Evolutionary conservation across 139 green algal genomes (phyloP).

Genomic region (Microglena sp.): DNA sequence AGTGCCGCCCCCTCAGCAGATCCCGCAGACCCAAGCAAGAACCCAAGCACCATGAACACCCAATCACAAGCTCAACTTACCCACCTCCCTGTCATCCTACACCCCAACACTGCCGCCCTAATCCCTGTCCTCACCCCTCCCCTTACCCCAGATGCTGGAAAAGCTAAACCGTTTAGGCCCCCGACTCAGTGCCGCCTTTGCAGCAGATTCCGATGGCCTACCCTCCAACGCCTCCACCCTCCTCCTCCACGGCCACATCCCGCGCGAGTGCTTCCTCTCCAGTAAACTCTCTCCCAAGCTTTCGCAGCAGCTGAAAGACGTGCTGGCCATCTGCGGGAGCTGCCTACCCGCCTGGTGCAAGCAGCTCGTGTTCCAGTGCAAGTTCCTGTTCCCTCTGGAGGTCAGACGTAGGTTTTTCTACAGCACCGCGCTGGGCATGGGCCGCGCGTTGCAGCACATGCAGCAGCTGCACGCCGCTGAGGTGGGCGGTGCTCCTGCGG

Average conservation of each 20-base stretch:
- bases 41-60: no score
- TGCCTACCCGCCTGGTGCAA: slow-evolving; percentile 73
- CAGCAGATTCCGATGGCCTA: slow-evolving; percentile 1
- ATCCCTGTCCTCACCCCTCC: no score
- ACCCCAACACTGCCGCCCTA: no score
- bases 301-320: slow-evolving; percentile 81
- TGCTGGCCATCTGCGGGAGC: slow-evolving; percentile 77
- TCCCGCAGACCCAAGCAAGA: no score
- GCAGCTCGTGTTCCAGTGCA: slow-evolving; percentile 44
- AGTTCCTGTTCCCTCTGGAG: slow-evolving; percentile 86
- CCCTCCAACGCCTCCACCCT: no score
- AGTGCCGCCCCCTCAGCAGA: slow-evolving; percentile 2
- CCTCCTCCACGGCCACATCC: slow-evolving; percentile 21
- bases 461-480: slow-evolving; percentile 65
- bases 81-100: no score
- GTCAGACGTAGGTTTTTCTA: slow-evolving; percentile 74
- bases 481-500: slow-evolving; percentile 18
- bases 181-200: slow-evolving; percentile 9
- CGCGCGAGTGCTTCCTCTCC: slow-evolving; percentile 69
- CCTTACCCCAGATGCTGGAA: slow-evolving; percentile 65
- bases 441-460: slow-evolving; percentile 78
- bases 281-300: slow-evolving; percentile 85
- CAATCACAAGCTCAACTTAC: no score
- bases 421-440: slow-evolving; percentile 78
- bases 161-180: slow-evolving; percentile 43